phyloP scores from a whole-genome alignment of 1,139 yeast genomes.

The Lodderomyces elongisporus region DNA sequence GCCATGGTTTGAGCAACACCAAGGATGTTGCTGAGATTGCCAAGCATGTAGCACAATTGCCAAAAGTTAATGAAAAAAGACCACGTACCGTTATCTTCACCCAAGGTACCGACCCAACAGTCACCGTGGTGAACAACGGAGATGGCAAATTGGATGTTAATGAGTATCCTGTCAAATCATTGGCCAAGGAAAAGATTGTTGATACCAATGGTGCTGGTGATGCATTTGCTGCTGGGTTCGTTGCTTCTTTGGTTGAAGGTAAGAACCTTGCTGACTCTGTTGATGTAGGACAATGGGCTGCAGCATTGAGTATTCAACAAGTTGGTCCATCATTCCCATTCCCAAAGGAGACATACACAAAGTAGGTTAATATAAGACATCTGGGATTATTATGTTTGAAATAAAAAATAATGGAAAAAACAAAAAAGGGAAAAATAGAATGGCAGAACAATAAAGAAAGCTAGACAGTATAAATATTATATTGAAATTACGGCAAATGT shows the following conservation, averaged over 20 bases:
- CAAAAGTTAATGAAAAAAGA: conserved; percentile 66
- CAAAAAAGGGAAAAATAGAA: no score
- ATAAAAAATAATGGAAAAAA: no score
- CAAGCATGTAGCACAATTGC: conserved; percentile 69
- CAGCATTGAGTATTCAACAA: conserved; percentile 84
- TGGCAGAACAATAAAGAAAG: no score
- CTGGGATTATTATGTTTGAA: no score
- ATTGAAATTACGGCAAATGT: no score
- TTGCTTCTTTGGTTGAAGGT: conserved; percentile 82
- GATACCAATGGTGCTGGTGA: conserved; percentile 99
- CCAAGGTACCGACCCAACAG: conserved; percentile 88
- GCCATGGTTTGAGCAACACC: conserved; percentile 57
- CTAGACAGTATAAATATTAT: no score
- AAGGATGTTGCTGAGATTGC: conserved; percentile 72
- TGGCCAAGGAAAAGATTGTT: conserved; percentile 60
- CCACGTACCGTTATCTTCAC: conserved; percentile 87
- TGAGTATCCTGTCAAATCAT: conserved; percentile 64
- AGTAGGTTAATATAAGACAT: no score
- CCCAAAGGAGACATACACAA: conserved; percentile 47
- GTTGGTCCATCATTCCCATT: conserved; percentile 93
- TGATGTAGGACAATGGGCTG: conserved; percentile 96
- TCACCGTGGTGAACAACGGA: conserved; percentile 54
- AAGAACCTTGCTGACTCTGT: conserved; percentile 58
- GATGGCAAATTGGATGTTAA: conserved; percentile 44
- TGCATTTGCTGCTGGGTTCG: conserved; percentile 96